Evolutionary conservation across 805 yeast species (phyloP), one percentile per base, ranked within the genome.

Genomic region (Ogataea salicorniae): DNA sequence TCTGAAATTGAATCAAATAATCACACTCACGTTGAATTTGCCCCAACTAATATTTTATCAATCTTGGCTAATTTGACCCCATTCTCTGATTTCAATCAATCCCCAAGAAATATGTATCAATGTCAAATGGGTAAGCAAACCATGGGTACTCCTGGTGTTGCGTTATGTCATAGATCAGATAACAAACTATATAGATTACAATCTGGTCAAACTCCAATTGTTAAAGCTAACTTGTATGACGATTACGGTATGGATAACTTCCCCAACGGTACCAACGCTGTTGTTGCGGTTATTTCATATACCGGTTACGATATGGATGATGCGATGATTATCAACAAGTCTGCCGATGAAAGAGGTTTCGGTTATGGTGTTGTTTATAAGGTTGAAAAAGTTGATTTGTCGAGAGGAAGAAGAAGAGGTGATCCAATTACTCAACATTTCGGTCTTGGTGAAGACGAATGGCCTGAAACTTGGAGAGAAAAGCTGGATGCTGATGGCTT

Each of bases 71-170:
- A 94, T 70, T 77, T 94, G 74, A 94, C 99, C 1, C 99, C 99
- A 56, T 94, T 89, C 67, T 91, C 98, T 1, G 99, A 94, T 69
- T 94, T 94, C 75, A 94, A 94, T 70, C 99, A 94, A 75, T 91
- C 97, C 26, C 99, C 99, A 62, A 87, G 99, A 81, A 94, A 94
- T 68, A 94, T 94, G 98, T 94, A 94, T 69, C 99, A 94, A 74
- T 94, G 99, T 73, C 99, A 94, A 77, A 94, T 94, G 99, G 98
- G 97, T 81, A 94, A 94, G 73, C 99, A 94, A 75, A 92, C 99
- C 18, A 94, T 94, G 99, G 99, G 99, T 70, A 94, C 99, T 5
- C 99, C 99, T 8, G 98, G 98, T 72, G 96, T 94, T 54, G 98
- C 95, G 0, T 74, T 92, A 46, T 79, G 74, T 40, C 96, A 90